Base-by-base conservation (phyloP, 345 rosid species). In the Zanthoxylum bungeanum region DNA sequence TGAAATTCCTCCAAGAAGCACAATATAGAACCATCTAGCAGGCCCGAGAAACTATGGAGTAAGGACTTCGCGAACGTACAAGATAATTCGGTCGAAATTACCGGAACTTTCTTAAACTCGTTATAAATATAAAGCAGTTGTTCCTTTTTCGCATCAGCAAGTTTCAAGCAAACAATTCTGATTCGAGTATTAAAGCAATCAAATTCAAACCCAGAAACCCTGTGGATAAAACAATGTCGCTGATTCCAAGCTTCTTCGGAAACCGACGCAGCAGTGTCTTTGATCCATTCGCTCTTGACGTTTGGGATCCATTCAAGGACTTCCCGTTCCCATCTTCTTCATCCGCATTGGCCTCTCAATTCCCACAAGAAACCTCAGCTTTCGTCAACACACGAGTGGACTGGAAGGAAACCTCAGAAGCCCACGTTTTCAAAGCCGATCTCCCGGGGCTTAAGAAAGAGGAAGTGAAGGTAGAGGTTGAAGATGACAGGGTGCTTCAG, bases 371-470 rank as follows among this genome's bases (percentile, higher is more conserved):
- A 25, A 60, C 72, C 66, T 34, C 77, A 0, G 66, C 67, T 49
- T 49, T 74, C 21, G 72, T 36, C 14, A 49, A 68, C 33, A 30
- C 77, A n/a, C 60, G 61, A 2, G 56, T 74, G 9, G 72, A 74
- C 68, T 74, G 72, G 77, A 47, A 30, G 42, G 77, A 74, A 34
- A 67, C 77, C 17, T 68, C 77, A 7, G 72, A 74, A 14, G 68
- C 72, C 0, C 77, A 60, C n/a, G 66, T 74, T 17, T 74, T 74
- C 44, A 66, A 66, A 67, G 77, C 72, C 1, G 77, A 74, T 50
- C 40, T 73, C 3, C 72, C 76, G 1, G 76, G 71, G 60, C 59
- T 66, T 2, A 66, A 47, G 71, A 73, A 66, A 22, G 76, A 73
- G 69, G 76, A 73, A 34, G 71, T 73, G 31, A 66, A 73, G 58